A percentile compares a stretch with the other conserved stretches of the same genome.
These are phyloP conservation scores for Shiraia sp. DNA, from an alignment of 2,329 filamentous ascomycete species.

Conservation along the genomic window DNA sequence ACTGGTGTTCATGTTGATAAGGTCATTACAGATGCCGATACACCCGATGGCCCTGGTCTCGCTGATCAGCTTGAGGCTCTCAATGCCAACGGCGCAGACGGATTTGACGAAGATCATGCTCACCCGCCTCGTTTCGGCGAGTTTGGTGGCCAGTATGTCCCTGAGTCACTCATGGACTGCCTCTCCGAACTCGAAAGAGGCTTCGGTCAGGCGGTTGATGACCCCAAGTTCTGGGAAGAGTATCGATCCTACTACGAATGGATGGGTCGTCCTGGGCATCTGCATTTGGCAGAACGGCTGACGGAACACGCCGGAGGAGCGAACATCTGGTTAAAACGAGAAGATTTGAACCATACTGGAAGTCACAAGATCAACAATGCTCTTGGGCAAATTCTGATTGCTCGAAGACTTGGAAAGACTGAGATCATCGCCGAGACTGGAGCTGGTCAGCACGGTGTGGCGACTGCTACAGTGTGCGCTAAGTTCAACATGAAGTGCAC, in stretches of 20 bases:
- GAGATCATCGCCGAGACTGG: constrained; percentile 98
- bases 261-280: constrained; percentile 91
- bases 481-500: constrained; percentile 99
- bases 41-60: constrained; percentile 65
- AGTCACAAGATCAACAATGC: constrained; percentile 99
- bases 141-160: constrained; percentile 96
- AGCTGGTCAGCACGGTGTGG: constrained; percentile 96
- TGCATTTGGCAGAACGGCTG: constrained; percentile 85
- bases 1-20: constrained; percentile 69
- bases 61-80: constrained; percentile 84
- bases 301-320: constrained; percentile 89
- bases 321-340: constrained; percentile 96
- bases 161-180: constrained; percentile 97
- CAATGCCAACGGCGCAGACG: constrained; percentile 61
- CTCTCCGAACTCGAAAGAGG: constrained; percentile 86
- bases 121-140: constrained; percentile 89
- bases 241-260: constrained; percentile 95
- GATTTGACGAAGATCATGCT: constrained; percentile 49
- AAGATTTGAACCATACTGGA: constrained; percentile 96
- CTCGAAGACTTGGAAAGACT: constrained; percentile 85
- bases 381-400: constrained; percentile 87
- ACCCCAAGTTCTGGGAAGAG: constrained; percentile 95
- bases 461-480: constrained; percentile 94
- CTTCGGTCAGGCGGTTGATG: constrained; percentile 84
- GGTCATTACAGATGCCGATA: constrained; percentile 64